phyloP scores from a whole-genome alignment of 208 protist species.

The Trypanosoma lewisi region DNA sequence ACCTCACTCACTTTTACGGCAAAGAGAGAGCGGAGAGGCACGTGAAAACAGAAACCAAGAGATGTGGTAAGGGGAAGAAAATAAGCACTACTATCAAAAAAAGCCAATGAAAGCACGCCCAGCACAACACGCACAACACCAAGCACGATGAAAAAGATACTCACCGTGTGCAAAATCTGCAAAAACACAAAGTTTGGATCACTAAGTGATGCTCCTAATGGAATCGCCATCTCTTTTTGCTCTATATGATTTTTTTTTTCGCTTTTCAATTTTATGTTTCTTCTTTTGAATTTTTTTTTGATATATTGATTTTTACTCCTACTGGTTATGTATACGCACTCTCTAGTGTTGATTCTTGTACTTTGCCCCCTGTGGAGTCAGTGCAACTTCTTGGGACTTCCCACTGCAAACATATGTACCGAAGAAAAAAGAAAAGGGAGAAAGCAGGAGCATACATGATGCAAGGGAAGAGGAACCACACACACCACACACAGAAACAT shows the following conservation, averaged over 20 bases:
- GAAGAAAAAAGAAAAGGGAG: conserved; percentile 16
- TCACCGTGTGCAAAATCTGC: conserved; percentile 65
- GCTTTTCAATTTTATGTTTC: background rate
- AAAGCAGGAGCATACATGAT: no score
- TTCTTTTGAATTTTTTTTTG: background rate
- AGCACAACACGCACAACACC: conserved; percentile 40
- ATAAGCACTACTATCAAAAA: background rate
- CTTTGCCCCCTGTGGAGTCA: no score
- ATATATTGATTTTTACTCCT: background rate
- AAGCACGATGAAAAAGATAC: conserved; percentile 54
- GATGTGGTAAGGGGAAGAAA: background rate
- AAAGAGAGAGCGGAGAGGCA: conserved; percentile 58
- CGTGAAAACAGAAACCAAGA: conserved; percentile 41
- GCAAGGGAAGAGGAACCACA: no score
- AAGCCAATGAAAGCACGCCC: conserved; percentile 29
- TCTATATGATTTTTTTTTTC: background rate
- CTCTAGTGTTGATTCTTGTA: no score
- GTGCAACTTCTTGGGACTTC: no score
- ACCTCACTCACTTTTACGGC: conserved; percentile 18
- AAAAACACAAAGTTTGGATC: conserved; percentile 55
- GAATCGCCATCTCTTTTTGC: conserved; percentile 44
- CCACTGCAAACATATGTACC: no score
- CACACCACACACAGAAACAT: no score
- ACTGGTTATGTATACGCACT: background rate
- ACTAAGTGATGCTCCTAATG: conserved; percentile 46